A percentile compares a stretch with the other conserved stretches of the same genome.
These are phyloP conservation scores for Gossypium gossypioides DNA, from an alignment of 441 rosid species.

Conservation along the genomic window DNA sequence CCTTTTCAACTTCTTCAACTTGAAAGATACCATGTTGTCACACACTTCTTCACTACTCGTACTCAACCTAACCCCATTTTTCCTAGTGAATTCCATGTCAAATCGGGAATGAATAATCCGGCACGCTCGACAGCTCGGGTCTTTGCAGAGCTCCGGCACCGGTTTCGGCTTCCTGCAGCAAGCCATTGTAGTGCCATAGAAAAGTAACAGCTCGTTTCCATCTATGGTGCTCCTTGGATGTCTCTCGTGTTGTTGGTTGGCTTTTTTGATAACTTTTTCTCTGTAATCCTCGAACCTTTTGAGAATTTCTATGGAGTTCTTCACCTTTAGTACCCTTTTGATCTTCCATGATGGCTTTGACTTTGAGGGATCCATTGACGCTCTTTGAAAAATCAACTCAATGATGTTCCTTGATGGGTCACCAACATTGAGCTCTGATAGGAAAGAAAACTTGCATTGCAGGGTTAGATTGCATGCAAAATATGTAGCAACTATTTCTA, in stretches of 20 bases:
- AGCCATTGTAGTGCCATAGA: slow-evolving; percentile 40
- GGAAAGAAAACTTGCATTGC: background rate
- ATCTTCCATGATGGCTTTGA: slow-evolving; percentile 29
- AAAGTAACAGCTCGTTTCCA: slow-evolving; percentile 41
- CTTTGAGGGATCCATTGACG: slow-evolving; percentile 29
- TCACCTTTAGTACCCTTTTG: slow-evolving; percentile 34
- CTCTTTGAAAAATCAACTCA: slow-evolving; percentile 35
- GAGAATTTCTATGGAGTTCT: slow-evolving; percentile 27
- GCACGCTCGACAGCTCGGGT: slow-evolving; percentile 27
- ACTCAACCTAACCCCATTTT: slow-evolving; percentile 29
- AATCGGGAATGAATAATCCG: slow-evolving; percentile 30
- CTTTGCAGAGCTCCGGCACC: slow-evolving; percentile 19
- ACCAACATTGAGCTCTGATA: slow-evolving; percentile 27
- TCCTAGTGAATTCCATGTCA: slow-evolving; percentile 21
- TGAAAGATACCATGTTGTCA: slow-evolving; percentile 14
- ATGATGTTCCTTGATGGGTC: slow-evolving; percentile 41
- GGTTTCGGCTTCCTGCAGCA: slow-evolving; percentile 21
- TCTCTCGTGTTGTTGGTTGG: slow-evolving; percentile 15
- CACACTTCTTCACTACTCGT: slow-evolving; percentile 27
- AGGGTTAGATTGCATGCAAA: background rate
- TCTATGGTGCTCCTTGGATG: slow-evolving; percentile 40
- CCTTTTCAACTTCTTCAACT: slow-evolving; percentile 22
- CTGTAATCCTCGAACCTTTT: slow-evolving; percentile 37
- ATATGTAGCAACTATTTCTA: background rate
- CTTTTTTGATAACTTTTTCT: slow-evolving; percentile 30